A percentile compares a stretch with the other conserved stretches of the same genome.
These are phyloP conservation scores for Aspergillus steynii DNA, from an alignment of 495 filamentous ascomycete genomes.

Conservation along the genomic window DNA sequence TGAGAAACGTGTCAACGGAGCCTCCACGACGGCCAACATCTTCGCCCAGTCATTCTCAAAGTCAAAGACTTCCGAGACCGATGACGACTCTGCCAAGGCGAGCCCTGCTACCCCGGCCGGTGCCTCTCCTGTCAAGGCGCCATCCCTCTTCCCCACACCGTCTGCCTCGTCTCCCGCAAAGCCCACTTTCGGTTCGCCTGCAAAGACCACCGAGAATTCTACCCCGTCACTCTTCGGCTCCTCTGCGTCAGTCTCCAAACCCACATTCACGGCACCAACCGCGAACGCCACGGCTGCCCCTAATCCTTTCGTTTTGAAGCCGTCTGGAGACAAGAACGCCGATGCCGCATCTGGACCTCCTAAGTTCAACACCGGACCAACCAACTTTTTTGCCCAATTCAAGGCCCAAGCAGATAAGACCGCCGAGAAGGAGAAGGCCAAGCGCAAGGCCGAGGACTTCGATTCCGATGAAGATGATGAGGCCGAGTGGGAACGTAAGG, in stretches of 20 bases:
- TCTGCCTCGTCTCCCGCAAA: conserved; percentile 27
- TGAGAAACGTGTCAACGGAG: conserved; percentile 25
- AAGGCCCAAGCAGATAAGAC: conserved; percentile 35
- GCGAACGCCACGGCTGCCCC: conserved; percentile 11
- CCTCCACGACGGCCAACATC: conserved; percentile 38
- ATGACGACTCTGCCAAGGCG: conserved; percentile 9
- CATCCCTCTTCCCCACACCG: conserved; percentile 20
- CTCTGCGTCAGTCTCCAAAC: conserved; percentile 18
- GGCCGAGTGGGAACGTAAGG: conserved; percentile 48
- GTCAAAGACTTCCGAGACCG: conserved; percentile 24
- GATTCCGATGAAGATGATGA: conserved; percentile 57
- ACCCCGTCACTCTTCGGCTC: conserved; percentile 14
- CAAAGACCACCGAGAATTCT: conserved; percentile 15
- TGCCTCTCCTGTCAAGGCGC: conserved; percentile 17
- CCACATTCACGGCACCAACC: conserved; percentile 13
- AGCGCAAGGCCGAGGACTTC: conserved; percentile 56
- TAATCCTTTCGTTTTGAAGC: conserved; percentile 29
- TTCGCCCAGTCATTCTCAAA: conserved; percentile 47
- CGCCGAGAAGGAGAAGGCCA: conserved; percentile 43
- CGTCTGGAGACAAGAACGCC: conserved; percentile 20
- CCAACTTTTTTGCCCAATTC: conserved; percentile 42
- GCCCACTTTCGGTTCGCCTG: conserved; percentile 17
- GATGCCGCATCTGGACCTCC: conserved; percentile 26
- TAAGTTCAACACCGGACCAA: conserved; percentile 31
- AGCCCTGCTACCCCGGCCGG: conserved; percentile 18